Evolutionary conservation across 2,329 filamentous ascomycete species (phyloP), one percentile per base, ranked within the genome.

Genomic region (Beauveria sp.): DNA sequence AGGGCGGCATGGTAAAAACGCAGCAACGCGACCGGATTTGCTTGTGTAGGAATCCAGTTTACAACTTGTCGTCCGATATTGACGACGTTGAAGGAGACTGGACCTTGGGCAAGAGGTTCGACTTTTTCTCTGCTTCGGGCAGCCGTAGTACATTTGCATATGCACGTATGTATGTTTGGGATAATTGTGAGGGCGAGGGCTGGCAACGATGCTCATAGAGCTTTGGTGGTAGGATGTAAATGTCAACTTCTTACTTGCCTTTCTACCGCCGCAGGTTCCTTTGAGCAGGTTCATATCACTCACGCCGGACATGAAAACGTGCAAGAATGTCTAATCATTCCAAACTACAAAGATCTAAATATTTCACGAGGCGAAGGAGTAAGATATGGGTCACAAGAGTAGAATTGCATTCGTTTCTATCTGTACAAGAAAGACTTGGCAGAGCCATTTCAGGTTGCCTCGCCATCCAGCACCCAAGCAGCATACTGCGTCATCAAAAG

Each of bases 81-180:
- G 73, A 76, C 61, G 74, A 76, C 55, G 68, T 74, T 1, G 73
- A 74, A 59, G 65, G 69, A 43, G 63, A 66, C 2, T 75, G 73
- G 73, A 72, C 70, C 0, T 24, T 26, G 22, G 26, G 45, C 20
- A 14, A 5, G 3, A 16, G 22, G 12, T 47, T 24, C 45, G 14
- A 14, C 45, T 12, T 34, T 24, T 47, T 6, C 20, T 8, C 24
- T 14, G 12, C 16, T 14, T 8, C 14, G 22, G 45, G 20, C 20
- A 47, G 10, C 22, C 12, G 2, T 47, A 6, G 42, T 20, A 18
- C 42, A 24, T 14, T 5, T 24, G 43, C 45, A 22, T 5, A 9
- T 10, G 45, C 5, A 5, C 24, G 16, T 18, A 8, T 47, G 45
- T 47, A 24, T 47, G n/a, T 8, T 47, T 22, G 22, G 3, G n/a